Percentiles rank a stretch among this genome's conserved stretches.
These are phyloP conservation scores for Aspergillus sclerotioniger DNA, from an alignment of 495 filamentous ascomycete species.

Conservation along the genomic window DNA sequence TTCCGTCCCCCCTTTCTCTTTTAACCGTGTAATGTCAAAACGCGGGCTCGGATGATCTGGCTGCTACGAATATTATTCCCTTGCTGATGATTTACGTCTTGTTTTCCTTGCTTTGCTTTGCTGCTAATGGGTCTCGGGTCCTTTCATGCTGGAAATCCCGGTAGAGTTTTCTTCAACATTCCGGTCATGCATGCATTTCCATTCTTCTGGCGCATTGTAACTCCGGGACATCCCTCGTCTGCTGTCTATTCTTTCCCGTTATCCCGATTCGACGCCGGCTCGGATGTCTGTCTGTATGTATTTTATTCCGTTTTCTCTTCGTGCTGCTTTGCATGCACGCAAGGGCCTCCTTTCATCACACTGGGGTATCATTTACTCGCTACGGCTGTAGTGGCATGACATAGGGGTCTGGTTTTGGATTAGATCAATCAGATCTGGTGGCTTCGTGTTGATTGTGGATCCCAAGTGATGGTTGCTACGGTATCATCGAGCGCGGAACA, in stretches of 20 bases:
- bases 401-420: background rate
- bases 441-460: background rate
- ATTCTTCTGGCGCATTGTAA: slow-evolving; percentile 1
- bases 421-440: background rate
- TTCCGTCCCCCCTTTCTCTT: background rate
- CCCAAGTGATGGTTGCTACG: background rate
- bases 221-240: background rate
- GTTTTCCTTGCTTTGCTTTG: background rate
- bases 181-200: background rate
- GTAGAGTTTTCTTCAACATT: background rate
- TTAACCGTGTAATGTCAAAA: background rate
- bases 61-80: background rate
- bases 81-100: background rate
- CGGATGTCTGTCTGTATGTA: background rate
- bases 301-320: background rate
- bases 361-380: background rate
- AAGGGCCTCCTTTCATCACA: too few species aligned
- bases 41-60: background rate
- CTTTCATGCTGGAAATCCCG: background rate
- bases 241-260: background rate
- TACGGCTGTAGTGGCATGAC: background rate
- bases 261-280: background rate
- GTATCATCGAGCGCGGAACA: background rate
- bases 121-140: background rate
- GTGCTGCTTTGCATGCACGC: background rate